Evolutionary conservation across 495 filamentous ascomycete species (phyloP).

Genomic region (Penicilliopsis zonata): DNA sequence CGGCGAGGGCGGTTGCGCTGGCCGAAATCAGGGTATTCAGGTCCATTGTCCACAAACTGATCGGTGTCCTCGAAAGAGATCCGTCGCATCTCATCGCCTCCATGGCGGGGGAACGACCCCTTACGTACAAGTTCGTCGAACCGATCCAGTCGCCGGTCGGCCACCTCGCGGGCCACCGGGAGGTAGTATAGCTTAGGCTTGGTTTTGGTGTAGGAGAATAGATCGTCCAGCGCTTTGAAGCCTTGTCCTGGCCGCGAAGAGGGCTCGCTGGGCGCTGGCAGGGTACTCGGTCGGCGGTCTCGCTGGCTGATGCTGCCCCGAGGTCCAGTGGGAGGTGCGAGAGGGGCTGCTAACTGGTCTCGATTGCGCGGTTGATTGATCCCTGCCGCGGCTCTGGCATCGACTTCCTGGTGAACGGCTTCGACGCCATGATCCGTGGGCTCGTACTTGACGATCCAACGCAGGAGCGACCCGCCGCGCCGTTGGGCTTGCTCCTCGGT

Average conservation of each 20-base stretch:
- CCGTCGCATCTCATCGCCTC: conserved; percentile 54
- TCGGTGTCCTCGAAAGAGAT: conserved; percentile 70
- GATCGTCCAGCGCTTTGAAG: conserved; percentile 48
- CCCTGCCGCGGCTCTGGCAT: conserved; percentile 14
- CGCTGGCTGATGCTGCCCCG: conserved; percentile 15
- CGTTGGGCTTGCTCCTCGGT: conserved; percentile 45
- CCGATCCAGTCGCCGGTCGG: conserved; percentile 51
- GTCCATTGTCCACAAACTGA: conserved; percentile 60
- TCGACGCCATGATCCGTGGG: conserved; percentile 41
- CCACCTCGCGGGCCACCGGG: conserved; percentile 36
- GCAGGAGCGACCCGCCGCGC: conserved; percentile 33
- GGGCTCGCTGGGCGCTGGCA: conserved; percentile 6
- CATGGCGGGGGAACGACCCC: conserved; percentile 28
- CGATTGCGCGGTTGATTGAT: conserved; percentile 10
- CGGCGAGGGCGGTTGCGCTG: conserved; percentile 16
- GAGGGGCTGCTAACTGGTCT: conserved; percentile 11
- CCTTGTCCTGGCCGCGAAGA: conserved; percentile 27
- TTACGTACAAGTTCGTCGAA: conserved; percentile 42
- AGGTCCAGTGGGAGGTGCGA: conserved; percentile 23
- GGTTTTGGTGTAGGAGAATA: conserved; percentile 48
- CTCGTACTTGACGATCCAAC: conserved; percentile 66
- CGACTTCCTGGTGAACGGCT: conserved; percentile 43
- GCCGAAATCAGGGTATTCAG: conserved; percentile 52
- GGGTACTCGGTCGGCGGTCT: conserved; percentile 13
- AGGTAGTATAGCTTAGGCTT: conserved; percentile 64